Evolutionary conservation across 2,329 filamentous ascomycete species (phyloP).

Genomic region (Sporothrix sp.): DNA sequence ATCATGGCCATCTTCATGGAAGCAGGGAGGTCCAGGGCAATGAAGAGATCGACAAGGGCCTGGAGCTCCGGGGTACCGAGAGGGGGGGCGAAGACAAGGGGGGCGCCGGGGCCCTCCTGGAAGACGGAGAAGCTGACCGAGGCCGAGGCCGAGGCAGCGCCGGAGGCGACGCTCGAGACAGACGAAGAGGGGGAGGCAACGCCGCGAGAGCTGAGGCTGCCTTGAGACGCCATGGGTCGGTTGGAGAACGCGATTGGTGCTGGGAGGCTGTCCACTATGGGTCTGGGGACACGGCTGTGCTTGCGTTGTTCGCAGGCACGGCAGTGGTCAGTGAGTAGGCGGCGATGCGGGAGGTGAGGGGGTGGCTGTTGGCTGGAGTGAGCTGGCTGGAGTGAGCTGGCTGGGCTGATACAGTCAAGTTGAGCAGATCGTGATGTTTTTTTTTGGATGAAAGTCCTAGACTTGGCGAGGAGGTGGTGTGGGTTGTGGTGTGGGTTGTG

Average conservation of each 20-base stretch:
- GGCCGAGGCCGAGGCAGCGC: background rate
- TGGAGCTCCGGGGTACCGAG: conserved; percentile 53
- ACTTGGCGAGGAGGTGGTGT: background rate
- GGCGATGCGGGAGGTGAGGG: too few species aligned
- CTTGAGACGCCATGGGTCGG: conserved; percentile 12
- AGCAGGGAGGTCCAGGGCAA: conserved; percentile 34
- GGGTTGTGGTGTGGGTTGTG: background rate
- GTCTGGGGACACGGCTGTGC: background rate
- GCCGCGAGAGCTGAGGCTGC: conserved; percentile 12
- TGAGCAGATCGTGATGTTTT: too few species aligned
- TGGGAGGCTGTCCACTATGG: background rate
- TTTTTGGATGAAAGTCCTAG: background rate
- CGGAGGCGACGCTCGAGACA: conserved; percentile 9
- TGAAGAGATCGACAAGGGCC: conserved; percentile 47
- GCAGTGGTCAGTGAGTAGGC: too few species aligned
- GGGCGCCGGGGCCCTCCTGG: conserved; percentile 46
- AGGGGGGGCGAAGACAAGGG: conserved; percentile 57
- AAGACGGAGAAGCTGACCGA: conserved; percentile 44
- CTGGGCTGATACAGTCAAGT: too few species aligned
- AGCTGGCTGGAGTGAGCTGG: too few species aligned
- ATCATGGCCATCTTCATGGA: conserved; percentile 35
- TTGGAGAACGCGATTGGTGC: background rate
- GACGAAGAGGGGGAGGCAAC: conserved; percentile 12
- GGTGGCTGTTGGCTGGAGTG: background rate
- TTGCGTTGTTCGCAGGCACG: background rate